Percentiles rank a stretch among this genome's conserved stretches.
Conservation (phyloP, 495 filamentous ascomycete genomes). For the Letharia lupina region DNA sequence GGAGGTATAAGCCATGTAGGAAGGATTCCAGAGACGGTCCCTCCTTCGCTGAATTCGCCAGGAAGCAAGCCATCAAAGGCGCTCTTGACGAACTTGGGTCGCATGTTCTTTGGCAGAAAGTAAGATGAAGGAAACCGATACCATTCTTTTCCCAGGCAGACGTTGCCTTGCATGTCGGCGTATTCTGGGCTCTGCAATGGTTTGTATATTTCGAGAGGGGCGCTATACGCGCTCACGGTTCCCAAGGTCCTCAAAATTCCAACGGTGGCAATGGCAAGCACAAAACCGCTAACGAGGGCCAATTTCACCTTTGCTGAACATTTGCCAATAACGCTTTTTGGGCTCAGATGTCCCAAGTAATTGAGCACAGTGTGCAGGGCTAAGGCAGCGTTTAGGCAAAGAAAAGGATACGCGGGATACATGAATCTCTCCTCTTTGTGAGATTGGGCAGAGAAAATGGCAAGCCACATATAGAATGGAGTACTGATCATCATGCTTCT, state of each 20-base stretch:
- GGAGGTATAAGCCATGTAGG: slow-evolving; percentile 67
- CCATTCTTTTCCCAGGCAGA: slow-evolving; percentile 97
- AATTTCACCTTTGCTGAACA: slow-evolving; percentile 66
- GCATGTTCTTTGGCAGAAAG: slow-evolving; percentile 70
- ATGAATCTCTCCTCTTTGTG: slow-evolving; percentile 99
- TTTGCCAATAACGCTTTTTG: slow-evolving; percentile 53
- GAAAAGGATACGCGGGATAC: slow-evolving; percentile 89
- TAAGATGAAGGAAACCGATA: slow-evolving; percentile 95
- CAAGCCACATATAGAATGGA: slow-evolving; percentile 93
- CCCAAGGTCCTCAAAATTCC: slow-evolving; percentile 69
- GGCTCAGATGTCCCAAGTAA: slow-evolving; percentile 60
- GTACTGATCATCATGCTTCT: slow-evolving; percentile 66
- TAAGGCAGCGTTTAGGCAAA: slow-evolving; percentile 88
- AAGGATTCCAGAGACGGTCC: slow-evolving; percentile 51
- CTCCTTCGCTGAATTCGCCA: slow-evolving; percentile 75
- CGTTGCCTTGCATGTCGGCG: slow-evolving; percentile 48
- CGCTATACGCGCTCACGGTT: slow-evolving; percentile 74
- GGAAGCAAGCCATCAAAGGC: slow-evolving; percentile 86
- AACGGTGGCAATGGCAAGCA: slow-evolving; percentile 50
- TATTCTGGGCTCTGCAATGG: slow-evolving; percentile 43
- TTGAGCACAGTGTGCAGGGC: slow-evolving; percentile 68
- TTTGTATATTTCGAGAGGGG: slow-evolving; percentile 70
- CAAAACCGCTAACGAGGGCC: slow-evolving; percentile 44
- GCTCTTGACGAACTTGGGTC: slow-evolving; percentile 79
- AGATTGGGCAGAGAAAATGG: slow-evolving; percentile 80